Conservation (phyloP, 2,329 filamentous ascomycete genomes). For the Cordyceps javanica region DNA sequence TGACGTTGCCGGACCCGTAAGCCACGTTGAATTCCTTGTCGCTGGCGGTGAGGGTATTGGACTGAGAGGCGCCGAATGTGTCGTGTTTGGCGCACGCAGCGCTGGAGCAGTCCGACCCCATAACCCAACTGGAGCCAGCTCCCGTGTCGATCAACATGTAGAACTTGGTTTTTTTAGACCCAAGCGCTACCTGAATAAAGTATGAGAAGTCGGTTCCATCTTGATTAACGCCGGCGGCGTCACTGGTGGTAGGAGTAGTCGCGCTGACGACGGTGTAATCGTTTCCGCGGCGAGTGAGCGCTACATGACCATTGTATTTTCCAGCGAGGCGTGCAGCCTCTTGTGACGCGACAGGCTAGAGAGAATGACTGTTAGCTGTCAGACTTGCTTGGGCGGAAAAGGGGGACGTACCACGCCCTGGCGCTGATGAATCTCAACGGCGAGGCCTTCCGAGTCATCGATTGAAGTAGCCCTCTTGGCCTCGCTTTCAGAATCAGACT, state of each 20-base stretch:
- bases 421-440: conserved; percentile 37
- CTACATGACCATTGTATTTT: conserved; percentile 30
- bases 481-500: conserved; percentile 18
- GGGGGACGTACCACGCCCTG: conserved; percentile 23
- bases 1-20: conserved; percentile 73
- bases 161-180: conserved; percentile 46
- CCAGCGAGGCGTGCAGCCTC: conserved; percentile 31
- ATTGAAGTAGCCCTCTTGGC: conserved; percentile 20
- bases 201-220: conserved; percentile 63
- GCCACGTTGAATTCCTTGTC: conserved; percentile 55
- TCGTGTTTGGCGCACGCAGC: conserved; percentile 63
- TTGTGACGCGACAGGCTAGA: conserved; percentile 27
- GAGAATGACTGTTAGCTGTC: background rate
- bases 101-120: conserved; percentile 62
- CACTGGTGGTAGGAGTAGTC: conserved; percentile 35
- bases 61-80: conserved; percentile 61
- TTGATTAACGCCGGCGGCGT: conserved; percentile 53
- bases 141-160: conserved; percentile 63
- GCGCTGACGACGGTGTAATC: conserved; percentile 43
- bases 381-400: background rate
- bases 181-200: conserved; percentile 52
- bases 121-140: conserved; percentile 75
- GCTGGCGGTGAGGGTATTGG: conserved; percentile 52
- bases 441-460: conserved; percentile 22
- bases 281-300: conserved; percentile 30